A percentile compares a stretch with the other conserved stretches of the same genome.
These are phyloP conservation scores for Heimioporus sp. DNA, from an alignment of 768 basidiomycete species.

Conservation along the genomic window DNA sequence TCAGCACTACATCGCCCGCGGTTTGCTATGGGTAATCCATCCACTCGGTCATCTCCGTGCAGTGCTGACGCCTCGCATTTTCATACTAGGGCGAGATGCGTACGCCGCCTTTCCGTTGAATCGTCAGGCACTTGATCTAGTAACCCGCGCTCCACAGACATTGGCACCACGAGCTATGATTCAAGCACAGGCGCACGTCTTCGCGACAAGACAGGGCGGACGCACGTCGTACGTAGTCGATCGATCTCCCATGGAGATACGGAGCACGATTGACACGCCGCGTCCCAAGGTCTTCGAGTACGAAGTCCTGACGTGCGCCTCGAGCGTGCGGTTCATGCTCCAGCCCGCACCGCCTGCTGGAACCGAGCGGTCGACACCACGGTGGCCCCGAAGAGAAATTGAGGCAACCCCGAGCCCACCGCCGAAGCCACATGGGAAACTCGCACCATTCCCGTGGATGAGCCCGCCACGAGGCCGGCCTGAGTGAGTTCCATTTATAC, in stretches of 20 bases:
- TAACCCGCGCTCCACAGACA: constrained; percentile 2
- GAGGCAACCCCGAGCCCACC: not conserved
- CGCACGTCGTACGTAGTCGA: constrained; percentile 5
- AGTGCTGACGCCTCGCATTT: constrained; percentile 1
- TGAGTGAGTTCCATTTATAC: constrained; percentile 5
- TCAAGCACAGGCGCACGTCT: constrained; percentile 15
- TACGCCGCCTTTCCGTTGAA: not conserved
- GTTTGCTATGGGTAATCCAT: constrained; percentile 10
- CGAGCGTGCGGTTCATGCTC: constrained; percentile 16
- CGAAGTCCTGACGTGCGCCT: constrained; percentile 21
- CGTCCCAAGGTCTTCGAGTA: constrained; percentile 16
- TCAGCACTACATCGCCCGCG: constrained; percentile 20
- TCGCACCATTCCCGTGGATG: constrained; percentile 5
- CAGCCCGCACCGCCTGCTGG: not conserved
- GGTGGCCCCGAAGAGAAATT: not conserved
- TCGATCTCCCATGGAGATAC: not conserved
- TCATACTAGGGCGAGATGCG: constrained; percentile 17
- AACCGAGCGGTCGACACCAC: not conserved
- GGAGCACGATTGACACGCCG: not conserved
- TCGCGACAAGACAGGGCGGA: constrained; percentile 8
- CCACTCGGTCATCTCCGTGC: not conserved
- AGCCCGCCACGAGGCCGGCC: not conserved
- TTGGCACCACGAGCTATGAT: constrained; percentile 13
- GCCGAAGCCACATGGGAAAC: not conserved
- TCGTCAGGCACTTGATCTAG: not conserved